Percentiles rank a stretch among this genome's conserved stretches.
Conservation (phyloP, 352 stramenopile genomes). For the Phytopythium sindhum region DNA sequence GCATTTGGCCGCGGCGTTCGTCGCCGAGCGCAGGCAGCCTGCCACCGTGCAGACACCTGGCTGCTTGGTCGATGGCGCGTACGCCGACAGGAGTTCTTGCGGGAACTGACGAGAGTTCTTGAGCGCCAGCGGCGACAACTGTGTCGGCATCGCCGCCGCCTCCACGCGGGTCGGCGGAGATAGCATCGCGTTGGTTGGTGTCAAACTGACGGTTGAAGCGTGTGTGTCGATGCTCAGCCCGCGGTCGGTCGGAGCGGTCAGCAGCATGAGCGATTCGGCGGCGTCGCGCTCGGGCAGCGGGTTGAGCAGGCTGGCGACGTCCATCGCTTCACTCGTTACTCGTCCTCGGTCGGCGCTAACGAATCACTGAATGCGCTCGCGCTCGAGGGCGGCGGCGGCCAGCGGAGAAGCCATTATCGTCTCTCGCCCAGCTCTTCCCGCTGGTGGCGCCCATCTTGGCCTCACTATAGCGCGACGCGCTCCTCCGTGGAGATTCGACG, state of each 20-base stretch:
- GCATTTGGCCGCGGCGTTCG: constrained; percentile 24
- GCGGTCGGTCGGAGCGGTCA: neutral
- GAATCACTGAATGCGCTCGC: neutral
- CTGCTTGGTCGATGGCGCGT: neutral
- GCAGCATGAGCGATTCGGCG: constrained; percentile 7
- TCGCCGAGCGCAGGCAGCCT: constrained; percentile 25
- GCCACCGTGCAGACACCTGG: constrained; percentile 21
- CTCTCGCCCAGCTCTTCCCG: neutral
- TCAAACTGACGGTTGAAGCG: too few species aligned
- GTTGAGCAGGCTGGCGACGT: constrained; percentile 31
- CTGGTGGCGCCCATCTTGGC: neutral
- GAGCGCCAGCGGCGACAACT: constrained; percentile 18
- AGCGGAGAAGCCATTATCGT: neutral
- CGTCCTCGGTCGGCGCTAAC: neutral
- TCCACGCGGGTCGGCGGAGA: neutral
- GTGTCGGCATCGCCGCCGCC: neutral
- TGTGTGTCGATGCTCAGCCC: neutral
- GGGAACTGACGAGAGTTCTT: constrained; percentile 10
- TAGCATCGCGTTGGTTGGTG: neutral
- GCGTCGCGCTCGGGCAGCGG: constrained; percentile 11
- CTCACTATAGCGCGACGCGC: neutral
- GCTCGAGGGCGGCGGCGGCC: neutral
- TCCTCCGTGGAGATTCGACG: constrained; percentile 12
- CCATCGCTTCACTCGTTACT: constrained; percentile 12
- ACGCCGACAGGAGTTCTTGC: constrained; percentile 1